These are phyloP conservation scores for Sanghuangporus baumii DNA, from an alignment of 1,284 basidiomycete species.

Conservation along the genomic window DNA sequence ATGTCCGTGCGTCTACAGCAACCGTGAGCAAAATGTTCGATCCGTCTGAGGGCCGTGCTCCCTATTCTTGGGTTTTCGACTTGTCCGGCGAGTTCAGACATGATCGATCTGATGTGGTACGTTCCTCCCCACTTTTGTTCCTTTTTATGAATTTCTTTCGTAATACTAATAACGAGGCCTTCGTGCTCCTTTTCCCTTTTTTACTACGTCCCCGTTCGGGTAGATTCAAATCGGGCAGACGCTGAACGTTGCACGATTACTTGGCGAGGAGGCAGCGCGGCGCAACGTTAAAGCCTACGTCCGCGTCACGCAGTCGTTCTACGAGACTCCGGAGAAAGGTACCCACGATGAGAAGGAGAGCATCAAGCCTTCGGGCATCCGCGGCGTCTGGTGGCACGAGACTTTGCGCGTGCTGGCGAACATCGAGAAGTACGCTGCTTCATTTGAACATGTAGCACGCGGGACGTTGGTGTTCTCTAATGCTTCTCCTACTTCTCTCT, in stretches of 20 bases:
- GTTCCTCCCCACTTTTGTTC: conserved; percentile 19
- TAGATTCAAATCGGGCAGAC: conserved; percentile 79
- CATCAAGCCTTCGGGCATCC: conserved; percentile 64
- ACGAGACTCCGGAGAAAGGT: conserved; percentile 68
- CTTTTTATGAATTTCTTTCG: neutral
- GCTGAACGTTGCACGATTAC: conserved; percentile 61
- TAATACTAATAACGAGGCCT: neutral
- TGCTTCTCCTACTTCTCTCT: neutral
- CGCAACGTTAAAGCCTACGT: conserved; percentile 72
- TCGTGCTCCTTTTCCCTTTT: neutral
- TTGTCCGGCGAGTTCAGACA: conserved; percentile 75
- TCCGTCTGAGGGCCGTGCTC: conserved; percentile 55
- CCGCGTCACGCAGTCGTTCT: conserved; percentile 77
- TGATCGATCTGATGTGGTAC: conserved; percentile 73
- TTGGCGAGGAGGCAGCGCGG: conserved; percentile 64
- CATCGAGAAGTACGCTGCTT: conserved; percentile 57
- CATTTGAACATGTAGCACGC: neutral
- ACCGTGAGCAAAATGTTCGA: conserved; percentile 63
- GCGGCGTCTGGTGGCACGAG: conserved; percentile 91
- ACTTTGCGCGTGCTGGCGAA: conserved; percentile 68
- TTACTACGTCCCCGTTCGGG: neutral
- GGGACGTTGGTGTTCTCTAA: conserved; percentile 4
- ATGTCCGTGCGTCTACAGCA: conserved; percentile 33
- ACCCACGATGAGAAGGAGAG: conserved; percentile 70
- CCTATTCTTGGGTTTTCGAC: conserved; percentile 76